Base-by-base conservation (phyloP, 73 alveolate genomes). In the Strombidium stylifer region DNA sequence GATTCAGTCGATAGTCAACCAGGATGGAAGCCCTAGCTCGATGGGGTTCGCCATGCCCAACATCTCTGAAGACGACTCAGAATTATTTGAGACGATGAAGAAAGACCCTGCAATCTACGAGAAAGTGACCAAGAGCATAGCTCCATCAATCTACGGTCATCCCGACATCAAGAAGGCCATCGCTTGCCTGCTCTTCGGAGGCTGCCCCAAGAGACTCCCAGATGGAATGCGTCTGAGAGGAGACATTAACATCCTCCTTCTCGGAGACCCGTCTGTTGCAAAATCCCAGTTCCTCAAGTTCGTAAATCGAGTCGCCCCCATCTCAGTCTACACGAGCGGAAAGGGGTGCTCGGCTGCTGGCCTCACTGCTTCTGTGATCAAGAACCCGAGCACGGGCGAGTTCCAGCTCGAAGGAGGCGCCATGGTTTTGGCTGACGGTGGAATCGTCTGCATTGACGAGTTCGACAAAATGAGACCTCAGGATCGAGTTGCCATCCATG, bases 321-420 rank as follows among this genome's bases (percentile, higher is more conserved):
- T 91, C 45, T 89, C 98, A 20, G 97, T 97, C 37, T 97, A 97
- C 78, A 97, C 99, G 12, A 81, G 97, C 24, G 99, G 99, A 44
- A 97, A 97, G 56, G 99, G 99, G 2, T 92, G 98, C 28, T 84
- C 98, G 45, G 99, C 99, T 26, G 99, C 99, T 47, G 99, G 99
- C 61, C 91, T 96, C 30, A 95, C 99, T 5, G 99, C 99, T 2
- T 75, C 97, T 45, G 96, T 96, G 0, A 76, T 95, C 20, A 87
- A 69, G 62, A 96, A 94, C 55, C 82, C 93, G 25, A 78, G 92
- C 30, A 82, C 94, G 44, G 94, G 98, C 0, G 98, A 91, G 73
- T 94, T 93, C 56, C 88, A 91, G 59, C 73, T 93, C 14, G 99
- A 91, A 82, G 99, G 99, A 20, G 99, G 99, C 1, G 99, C 99